Base-by-base conservation (phyloP, 805 yeast genomes). In the Suhomyces faveliae region DNA sequence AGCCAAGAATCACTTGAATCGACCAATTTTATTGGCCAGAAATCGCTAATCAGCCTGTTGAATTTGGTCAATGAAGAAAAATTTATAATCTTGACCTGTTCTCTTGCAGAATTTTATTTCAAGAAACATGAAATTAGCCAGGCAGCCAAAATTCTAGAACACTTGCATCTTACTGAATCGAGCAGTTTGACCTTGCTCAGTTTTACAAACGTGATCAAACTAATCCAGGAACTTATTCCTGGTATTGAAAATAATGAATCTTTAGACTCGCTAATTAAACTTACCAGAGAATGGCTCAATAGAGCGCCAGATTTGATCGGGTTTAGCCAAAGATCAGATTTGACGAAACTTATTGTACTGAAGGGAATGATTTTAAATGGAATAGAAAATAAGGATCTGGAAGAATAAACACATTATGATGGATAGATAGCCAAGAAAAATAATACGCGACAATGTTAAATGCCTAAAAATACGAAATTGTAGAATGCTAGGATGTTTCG, bases 321-420 rank as follows among this genome's bases (percentile, higher is more conserved):
- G 20, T 52, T 47, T 27, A 49, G 52, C 23, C 57, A 64, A 29
- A 61, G 66, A 45, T 50, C 59, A n/a, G 59, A 58, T 12, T 56
- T 71, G 38, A 59, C 64, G 13, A 63, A 66, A 46, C 40, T 62
- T n/a, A 55, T 71, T 13, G 63, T 70, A 10, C 49, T 53, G 23
- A 69, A 68, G 51, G 72, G 70, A 1, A 59, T 65, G 58, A 38
- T 59, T 22, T 51, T 71, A 37, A 67, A 63, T 53, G 71, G 70
- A 3, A 55, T 61, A 23, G 57, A 54, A 7, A 38, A 41, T 22
- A 30, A 24, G 8, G 47, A 30, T 17, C 35, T 12, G 10, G 50
- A 47, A 5, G 50, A 40, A 19, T 21, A 42, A 24, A n/a, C n/a
- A 17, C 41, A 6, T 21, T 17, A 12, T 17, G 21, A 27, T 27